Percentiles rank a stretch among this genome's conserved stretches.
Evolutionary conservation across 768 basidiomycete genomes (phyloP).

Genomic region (Boletus vinaceobasis): DNA sequence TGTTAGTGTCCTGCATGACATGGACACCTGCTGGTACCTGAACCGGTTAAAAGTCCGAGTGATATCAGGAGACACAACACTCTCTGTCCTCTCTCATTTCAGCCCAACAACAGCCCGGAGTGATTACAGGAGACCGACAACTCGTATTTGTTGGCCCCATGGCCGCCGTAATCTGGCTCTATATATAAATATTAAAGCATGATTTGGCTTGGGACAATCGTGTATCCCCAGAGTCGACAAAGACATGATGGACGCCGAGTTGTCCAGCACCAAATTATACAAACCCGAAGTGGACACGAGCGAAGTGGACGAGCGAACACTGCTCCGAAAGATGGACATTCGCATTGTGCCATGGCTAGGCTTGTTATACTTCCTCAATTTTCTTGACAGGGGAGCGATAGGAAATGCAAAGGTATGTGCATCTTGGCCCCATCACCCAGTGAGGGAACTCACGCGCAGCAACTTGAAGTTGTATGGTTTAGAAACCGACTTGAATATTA

Average conservation of each 20-base stretch:
- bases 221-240: not conserved
- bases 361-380: constrained; percentile 71
- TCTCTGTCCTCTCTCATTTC: no score
- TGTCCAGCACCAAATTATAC: constrained; percentile 32
- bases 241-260: not conserved
- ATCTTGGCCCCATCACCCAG: not conserved
- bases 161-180: not conserved
- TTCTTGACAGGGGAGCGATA: constrained; percentile 59
- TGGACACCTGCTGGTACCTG: no score
- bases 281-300: constrained; percentile 52
- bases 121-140: no score
- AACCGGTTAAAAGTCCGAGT: no score
- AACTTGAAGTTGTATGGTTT: constrained; percentile 65
- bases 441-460: not conserved
- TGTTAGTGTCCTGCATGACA: no score
- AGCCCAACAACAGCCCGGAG: no score
- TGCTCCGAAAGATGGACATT: constrained; percentile 59
- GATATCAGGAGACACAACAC: no score
- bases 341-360: constrained; percentile 74
- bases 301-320: constrained; percentile 49
- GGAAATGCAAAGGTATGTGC: constrained; percentile 66
- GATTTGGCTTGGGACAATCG: not conserved
- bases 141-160: not conserved
- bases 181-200: not conserved
- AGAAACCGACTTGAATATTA: constrained; percentile 53